Base-by-base conservation (phyloP, 345 rosid genomes). In the Eucalyptus cloeziana region DNA sequence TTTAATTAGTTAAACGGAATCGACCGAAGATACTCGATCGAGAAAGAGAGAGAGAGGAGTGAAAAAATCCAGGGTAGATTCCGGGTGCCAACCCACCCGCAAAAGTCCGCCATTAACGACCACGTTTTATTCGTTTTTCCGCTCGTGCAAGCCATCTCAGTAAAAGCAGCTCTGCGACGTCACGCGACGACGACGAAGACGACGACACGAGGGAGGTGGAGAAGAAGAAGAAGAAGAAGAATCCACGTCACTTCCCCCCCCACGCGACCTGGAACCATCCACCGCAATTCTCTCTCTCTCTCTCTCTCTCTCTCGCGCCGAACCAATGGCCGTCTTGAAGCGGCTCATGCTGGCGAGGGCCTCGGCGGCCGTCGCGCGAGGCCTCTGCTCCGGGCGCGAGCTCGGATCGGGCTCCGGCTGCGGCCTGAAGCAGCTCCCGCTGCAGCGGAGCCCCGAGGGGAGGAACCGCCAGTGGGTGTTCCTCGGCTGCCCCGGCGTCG, bases 401-500 rank as follows among this genome's bases (percentile, higher is more conserved):
- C 92, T 93, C 86, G 88, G 92, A 49, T 91, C 91, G 47, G 88
- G 91, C 51, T 25, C 92, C 60, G 58, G 40, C 90, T n/a, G 60
- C 40, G 44, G 1, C 80, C 22, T 86, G 81, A 90, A 90, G 86
- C 43, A 91, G 56, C 86, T 90, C 49, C 88, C 60, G 86, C 88
- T 89, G 52, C 87, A 88, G 33, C 87, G 86, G 52, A 91, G 91
- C 16, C 85, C 90, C 21, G 86, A 92, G 92, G 94, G 92, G 11
- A 93, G 94, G 88, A 94, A 93, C 86, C 93, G 93, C 87, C 99
- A 97, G 89, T 98, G 99, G 99, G 99, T 96, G 9, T 98, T 98
- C 88, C 97, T 97, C 7, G 99, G 99, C 86, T 98, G 99, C 76
- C 99, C 99, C 2, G 99, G 99, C 87, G 99, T 98, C 37, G 99